These are phyloP conservation scores for Magnusiomyces fungicola DNA, from an alignment of 1,139 yeast species.

Conservation along the genomic window DNA sequence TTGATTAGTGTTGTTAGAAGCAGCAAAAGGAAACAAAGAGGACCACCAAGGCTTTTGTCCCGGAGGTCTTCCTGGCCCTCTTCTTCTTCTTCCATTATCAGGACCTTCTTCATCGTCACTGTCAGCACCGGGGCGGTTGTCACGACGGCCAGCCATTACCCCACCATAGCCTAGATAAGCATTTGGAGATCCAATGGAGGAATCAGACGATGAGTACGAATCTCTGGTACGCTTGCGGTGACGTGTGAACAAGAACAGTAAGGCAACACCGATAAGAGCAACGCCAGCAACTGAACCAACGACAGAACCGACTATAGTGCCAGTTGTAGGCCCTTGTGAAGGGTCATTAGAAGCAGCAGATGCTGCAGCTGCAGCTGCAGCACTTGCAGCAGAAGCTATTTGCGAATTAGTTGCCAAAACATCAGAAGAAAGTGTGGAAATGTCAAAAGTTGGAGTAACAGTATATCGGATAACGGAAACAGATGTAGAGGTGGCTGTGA, in stretches of 20 bases:
- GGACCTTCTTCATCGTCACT: slow-evolving; percentile 8
- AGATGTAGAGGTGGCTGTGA: slow-evolving; percentile 13
- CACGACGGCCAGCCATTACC: slow-evolving; percentile 1
- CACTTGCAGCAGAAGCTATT: slow-evolving; percentile 4
- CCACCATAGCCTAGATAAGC: slow-evolving; percentile 6
- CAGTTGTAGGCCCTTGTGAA: slow-evolving; percentile 14
- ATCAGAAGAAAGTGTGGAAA: slow-evolving; percentile 9
- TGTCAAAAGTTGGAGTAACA: slow-evolving; percentile 16
- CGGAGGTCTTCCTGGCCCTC: slow-evolving; percentile 3
- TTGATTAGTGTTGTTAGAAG: not conserved
- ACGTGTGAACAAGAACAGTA: slow-evolving; percentile 17
- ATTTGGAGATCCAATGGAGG: not conserved
- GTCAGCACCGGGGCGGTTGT: slow-evolving; percentile 9
- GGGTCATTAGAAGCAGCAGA: slow-evolving; percentile 1
- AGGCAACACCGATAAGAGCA: slow-evolving; percentile 24
- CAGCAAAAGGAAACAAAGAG: slow-evolving; percentile 2
- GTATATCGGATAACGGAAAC: slow-evolving; percentile 9
- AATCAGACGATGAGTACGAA: not conserved
- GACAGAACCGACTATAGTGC: slow-evolving; percentile 40
- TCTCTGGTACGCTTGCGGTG: slow-evolving; percentile 12
- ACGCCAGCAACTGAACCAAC: slow-evolving; percentile 40
- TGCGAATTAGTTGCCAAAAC: slow-evolving; percentile 9
- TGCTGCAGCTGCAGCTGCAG: slow-evolving; percentile 8
- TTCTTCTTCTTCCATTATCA: not conserved
- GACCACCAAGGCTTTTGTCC: slow-evolving; percentile 9